phyloP scores from a whole-genome alignment of 2,329 filamentous ascomycete genomes.

The Aureobasidium sp. region DNA sequence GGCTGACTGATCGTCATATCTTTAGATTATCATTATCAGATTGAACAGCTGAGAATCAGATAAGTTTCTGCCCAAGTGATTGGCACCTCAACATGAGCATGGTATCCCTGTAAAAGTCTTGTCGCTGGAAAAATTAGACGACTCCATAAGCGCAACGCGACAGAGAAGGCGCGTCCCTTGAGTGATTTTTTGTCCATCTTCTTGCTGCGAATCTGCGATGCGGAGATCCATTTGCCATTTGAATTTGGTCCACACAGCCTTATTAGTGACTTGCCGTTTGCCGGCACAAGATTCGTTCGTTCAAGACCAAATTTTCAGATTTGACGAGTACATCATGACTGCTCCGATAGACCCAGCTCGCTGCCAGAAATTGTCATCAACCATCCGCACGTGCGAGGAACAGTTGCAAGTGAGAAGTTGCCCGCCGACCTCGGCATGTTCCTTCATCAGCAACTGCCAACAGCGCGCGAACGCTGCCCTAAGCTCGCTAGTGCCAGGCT shows the following conservation, averaged over 20 bases:
- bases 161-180: no score
- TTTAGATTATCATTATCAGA: slow-evolving; percentile 12
- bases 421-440: slow-evolving; percentile 10
- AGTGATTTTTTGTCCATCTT: no score
- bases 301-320: not conserved
- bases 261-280: not conserved
- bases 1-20: not conserved
- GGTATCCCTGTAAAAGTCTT: not conserved
- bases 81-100: not conserved
- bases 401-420: not conserved
- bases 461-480: slow-evolving; percentile 1
- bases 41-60: not conserved
- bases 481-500: slow-evolving; percentile 7
- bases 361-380: not conserved
- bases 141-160: no score
- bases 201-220: not conserved
- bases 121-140: not conserved
- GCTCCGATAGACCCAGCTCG: not conserved
- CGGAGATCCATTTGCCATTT: not conserved
- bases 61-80: slow-evolving; percentile 5
- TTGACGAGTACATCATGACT: not conserved
- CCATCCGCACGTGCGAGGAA: not conserved
- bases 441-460: not conserved
- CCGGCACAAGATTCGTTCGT: not conserved
- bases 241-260: not conserved